Evolutionary conservation across 495 filamentous ascomycete genomes (phyloP), one percentile per base, ranked within the genome.

Genomic region (Apodospora peruviana): DNA sequence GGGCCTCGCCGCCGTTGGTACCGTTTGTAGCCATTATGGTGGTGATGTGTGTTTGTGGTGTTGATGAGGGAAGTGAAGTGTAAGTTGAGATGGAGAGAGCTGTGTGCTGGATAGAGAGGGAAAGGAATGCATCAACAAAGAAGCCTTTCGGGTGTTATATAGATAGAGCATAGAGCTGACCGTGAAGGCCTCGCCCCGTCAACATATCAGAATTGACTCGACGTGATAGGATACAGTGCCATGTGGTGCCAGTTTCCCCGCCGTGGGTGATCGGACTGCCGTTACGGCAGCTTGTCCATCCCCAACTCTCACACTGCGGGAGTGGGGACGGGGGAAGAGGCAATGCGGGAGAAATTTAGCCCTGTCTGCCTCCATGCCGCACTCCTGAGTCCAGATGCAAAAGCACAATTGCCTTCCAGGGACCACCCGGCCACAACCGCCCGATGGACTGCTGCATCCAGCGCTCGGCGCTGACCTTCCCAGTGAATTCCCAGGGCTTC

Each of bases 301-400:
- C 50, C 55, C 52, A 60, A 40, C 44, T 55, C 56, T 27, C 32
- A 12, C 47, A 51, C 35, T 22, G 49, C 59, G 51, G 58, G 43
- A 53, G 54, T 57, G 55, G 59, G 56, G 58, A 38, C 40, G 42
- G 51, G 32, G 45, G 27, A 46, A 43, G 52, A 45, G 43, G 52
- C 32, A 29, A 47, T 18, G 25, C 63, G 64, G 64, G 61, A 61
- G 43, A 67, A 67, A 61, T 65, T 65, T 67, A 62, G 61, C 64
- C 64, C 64, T 63, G 56, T 32, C 18, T 24, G 9, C 14, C 10
- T 25, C 3, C 36, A 17, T 7, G 36, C 36, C 16, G 32, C 11
- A 11, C 32, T 35, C 11, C 32, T 35, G 11, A n/a, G 37, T 10
- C 37, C 37, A n/a, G n/a, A n/a, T n/a, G n/a, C 8, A 14, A 10